phyloP scores from a whole-genome alignment of 2,329 filamentous ascomycete genomes.

The Talaromyces sp. region DNA sequence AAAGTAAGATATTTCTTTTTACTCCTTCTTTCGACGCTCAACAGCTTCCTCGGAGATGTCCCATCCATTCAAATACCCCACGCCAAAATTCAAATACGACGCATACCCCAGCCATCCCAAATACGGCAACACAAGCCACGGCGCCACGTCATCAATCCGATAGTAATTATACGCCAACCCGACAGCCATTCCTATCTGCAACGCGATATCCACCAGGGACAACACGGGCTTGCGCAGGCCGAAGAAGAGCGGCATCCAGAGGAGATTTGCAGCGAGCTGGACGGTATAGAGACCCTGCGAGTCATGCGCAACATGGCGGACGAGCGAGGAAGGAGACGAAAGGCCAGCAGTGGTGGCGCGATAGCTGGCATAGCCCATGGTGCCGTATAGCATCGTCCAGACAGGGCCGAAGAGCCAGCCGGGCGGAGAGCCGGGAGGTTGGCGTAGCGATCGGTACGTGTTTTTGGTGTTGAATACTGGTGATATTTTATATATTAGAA shows the following conservation, averaged over 20 bases:
- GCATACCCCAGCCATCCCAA: constrained; percentile 83
- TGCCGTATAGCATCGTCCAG: constrained; percentile 56
- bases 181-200: constrained; percentile 65
- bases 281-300: constrained; percentile 78
- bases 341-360: constrained; percentile 65
- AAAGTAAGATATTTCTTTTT: background rate
- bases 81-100: constrained; percentile 72
- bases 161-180: constrained; percentile 75
- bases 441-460: constrained; percentile 34
- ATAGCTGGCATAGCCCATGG: constrained; percentile 88
- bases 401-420: constrained; percentile 55
- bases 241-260: constrained; percentile 95
- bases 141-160: constrained; percentile 66
- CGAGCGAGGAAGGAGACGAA: constrained; percentile 51
- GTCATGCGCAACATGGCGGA: constrained; percentile 57
- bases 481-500: background rate
- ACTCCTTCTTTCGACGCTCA: constrained; percentile 5
- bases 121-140: constrained; percentile 75
- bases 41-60: constrained; percentile 39
- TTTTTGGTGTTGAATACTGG: constrained; percentile 29
- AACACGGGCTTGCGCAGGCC: constrained; percentile 66
- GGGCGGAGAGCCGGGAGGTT: constrained; percentile 53
- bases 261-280: constrained; percentile 77
- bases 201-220: constrained; percentile 70
- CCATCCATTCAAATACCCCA: constrained; percentile 67